Evolutionary conservation across 2,329 filamentous ascomycete species (phyloP), one percentile per base, ranked within the genome.

Genomic region (Cryphonectria carpinicola): DNA sequence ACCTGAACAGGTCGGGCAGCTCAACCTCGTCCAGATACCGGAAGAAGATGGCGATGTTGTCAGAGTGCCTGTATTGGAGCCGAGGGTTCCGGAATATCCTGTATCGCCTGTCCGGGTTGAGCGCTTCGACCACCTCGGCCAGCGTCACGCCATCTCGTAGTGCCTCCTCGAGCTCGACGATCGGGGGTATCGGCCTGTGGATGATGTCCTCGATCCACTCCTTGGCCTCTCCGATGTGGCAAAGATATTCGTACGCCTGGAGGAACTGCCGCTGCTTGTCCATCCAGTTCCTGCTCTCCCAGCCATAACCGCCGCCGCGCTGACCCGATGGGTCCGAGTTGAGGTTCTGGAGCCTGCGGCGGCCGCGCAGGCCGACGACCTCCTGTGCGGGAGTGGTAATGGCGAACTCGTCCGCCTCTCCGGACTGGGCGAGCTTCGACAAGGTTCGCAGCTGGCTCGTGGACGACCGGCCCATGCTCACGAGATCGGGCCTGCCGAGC

Each of bases 21-120:
- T 97, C 93, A 11, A 98, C 90, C 72, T 98, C 93, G 74, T 95
- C 93, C 1, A 99, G 87, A 74, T 97, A 97, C 70, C 93, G 90
- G 82, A 98, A 98, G 83, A 99, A 99, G 65, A 96, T 89, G 60
- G 94, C 95, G 74, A 98, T 98, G 75, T 99, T 99, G 86, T 99
- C 96, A 1, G 95, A 98, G 80, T 99, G 97, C 70, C 95, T 91
- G 79, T 92, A 98, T 78, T 98, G 96, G 7, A 99, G 87, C 75
- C 92, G 94, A 0, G 91, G 87, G 75, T 97, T 87, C 69, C 91
- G 89, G 80, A 98, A 98, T 74, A 99, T 98, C 62, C 93, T 91
- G 73, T 91, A 87, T 13, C 89, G 87, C 67, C 90, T 88, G 65
- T 92, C 88, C 0, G 94, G 93, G 74, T 95, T 92, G 73, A 99